phyloP scores from a whole-genome alignment of 2,329 filamentous ascomycete genomes.

The Penicillium verrucosum region DNA sequence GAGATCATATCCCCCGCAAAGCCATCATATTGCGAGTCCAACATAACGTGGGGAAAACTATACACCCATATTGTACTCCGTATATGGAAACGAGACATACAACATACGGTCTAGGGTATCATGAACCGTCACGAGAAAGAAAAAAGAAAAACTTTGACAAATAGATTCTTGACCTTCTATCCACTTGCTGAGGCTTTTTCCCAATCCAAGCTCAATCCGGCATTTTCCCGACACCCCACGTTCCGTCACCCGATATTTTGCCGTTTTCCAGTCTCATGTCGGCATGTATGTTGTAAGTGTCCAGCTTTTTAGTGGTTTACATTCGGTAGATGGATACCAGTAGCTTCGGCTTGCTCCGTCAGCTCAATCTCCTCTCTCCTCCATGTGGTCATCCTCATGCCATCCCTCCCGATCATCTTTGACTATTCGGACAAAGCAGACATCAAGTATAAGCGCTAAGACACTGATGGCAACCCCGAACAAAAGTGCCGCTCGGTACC shows the following conservation, averaged over 20 bases:
- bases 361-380: conserved; percentile 15
- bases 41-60: background rate
- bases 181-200: background rate
- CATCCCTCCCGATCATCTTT: conserved; percentile 37
- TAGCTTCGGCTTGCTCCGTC: conserved; percentile 9
- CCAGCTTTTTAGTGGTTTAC: background rate
- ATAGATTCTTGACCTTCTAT: background rate
- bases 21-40: background rate
- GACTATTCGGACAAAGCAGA: conserved; percentile 31
- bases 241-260: conserved; percentile 1
- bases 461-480: conserved; percentile 32
- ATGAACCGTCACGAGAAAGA: background rate
- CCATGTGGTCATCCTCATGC: conserved; percentile 18
- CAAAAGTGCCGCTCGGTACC: conserved; percentile 33
- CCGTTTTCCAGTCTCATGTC: background rate
- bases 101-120: background rate
- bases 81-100: background rate
- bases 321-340: conserved; percentile 2
- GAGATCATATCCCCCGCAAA: conserved; percentile 6
- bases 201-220: background rate
- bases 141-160: conserved; percentile 1
- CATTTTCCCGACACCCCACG: background rate
- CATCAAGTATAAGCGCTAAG: conserved; percentile 28
- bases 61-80: background rate
- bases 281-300: background rate